phyloP scores from a whole-genome alignment of 495 filamentous ascomycete species.

The Corynascus novoguineensis region DNA sequence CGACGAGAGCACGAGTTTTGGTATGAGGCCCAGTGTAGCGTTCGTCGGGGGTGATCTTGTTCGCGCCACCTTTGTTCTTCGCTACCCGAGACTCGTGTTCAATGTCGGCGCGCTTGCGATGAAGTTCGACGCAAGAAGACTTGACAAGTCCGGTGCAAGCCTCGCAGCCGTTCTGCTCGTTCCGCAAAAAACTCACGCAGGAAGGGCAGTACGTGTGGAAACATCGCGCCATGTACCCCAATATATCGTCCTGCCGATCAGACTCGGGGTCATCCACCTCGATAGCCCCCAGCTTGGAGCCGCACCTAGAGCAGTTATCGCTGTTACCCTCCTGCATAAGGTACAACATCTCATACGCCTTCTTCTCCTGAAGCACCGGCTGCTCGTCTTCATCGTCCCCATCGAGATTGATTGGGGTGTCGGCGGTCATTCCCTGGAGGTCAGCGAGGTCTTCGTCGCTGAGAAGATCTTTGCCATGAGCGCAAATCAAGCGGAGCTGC shows the following conservation, averaged over 20 bases:
- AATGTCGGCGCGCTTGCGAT: constrained; percentile 55
- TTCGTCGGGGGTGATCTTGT: constrained; percentile 55
- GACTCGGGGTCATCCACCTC: constrained; percentile 48
- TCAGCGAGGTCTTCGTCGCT: constrained; percentile 72
- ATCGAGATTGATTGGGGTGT: constrained; percentile 81
- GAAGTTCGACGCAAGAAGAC: constrained; percentile 59
- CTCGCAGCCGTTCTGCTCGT: constrained; percentile 19
- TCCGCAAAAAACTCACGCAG: constrained; percentile 56
- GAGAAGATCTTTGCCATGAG: constrained; percentile 84
- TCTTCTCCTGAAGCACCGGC: constrained; percentile 50
- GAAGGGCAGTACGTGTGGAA: constrained; percentile 72
- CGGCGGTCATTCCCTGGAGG: constrained; percentile 68
- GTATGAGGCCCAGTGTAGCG: constrained; percentile 82
- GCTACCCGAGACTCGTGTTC: constrained; percentile 47
- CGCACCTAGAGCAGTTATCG: constrained; percentile 65
- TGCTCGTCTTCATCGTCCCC: constrained; percentile 60
- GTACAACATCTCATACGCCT: constrained; percentile 75
- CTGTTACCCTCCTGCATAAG: constrained; percentile 72
- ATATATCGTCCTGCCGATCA: constrained; percentile 55
- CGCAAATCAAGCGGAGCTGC: constrained; percentile 82
- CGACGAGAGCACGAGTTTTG: constrained; percentile 75
- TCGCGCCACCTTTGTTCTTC: constrained; percentile 38
- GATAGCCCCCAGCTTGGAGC: constrained; percentile 51
- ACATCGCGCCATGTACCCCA: constrained; percentile 78
- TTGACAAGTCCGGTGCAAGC: constrained; percentile 26